Evolutionary conservation across 169 alveolate species (phyloP), one percentile per base, ranked within the genome.

Genomic region (Eimeria nieschulzi): DNA sequence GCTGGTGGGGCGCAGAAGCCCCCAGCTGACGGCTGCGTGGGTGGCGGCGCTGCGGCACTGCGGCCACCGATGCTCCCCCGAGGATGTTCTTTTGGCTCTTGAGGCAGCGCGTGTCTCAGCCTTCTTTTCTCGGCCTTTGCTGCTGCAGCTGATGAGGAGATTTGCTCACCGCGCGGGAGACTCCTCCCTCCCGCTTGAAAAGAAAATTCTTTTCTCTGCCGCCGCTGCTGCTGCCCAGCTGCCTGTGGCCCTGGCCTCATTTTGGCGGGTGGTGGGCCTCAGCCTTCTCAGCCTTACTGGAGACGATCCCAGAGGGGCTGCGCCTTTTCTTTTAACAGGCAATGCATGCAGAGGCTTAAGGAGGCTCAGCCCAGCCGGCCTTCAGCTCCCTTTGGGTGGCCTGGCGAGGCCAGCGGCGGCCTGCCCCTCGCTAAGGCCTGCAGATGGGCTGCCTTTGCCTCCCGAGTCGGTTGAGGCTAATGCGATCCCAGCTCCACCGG

Each of bases 71-170:
- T 17, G 23, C 21, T 46, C 83, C 13, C 61, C 33, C 9, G 26
- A 39, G 5, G 83, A 75, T 2, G 13, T 46, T 8, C 33, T 75
- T 15, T 33, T 13, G 61, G 83, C 64, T 0, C 61, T 75, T 17
- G 39, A 46, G 64, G 83, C 83, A 2, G n/a, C 83, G 9, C 64
- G 83, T 39, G 12, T 19, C 64, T 46, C 23, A 5, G 23, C 56
- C 63, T 39, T 75, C 39, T 75, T 39, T 64, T 75, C 66, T n/a
- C 61, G 83, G 66, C 83, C 61, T 9, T 63, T 75, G 66, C 83
- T 75, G 83, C 83, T 39, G 83, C 64, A 15, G 61, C 66, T 75
- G 83, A 17, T 75, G 64, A 13, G 61, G 17, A 9, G 51, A 5
- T 23, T 66, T 26, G 83, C 66, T 10, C 64, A 9, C 61, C 13